phyloP scores from a whole-genome alignment of 1,139 yeast genomes.

The Suzukiozyma palmioleophila region DNA sequence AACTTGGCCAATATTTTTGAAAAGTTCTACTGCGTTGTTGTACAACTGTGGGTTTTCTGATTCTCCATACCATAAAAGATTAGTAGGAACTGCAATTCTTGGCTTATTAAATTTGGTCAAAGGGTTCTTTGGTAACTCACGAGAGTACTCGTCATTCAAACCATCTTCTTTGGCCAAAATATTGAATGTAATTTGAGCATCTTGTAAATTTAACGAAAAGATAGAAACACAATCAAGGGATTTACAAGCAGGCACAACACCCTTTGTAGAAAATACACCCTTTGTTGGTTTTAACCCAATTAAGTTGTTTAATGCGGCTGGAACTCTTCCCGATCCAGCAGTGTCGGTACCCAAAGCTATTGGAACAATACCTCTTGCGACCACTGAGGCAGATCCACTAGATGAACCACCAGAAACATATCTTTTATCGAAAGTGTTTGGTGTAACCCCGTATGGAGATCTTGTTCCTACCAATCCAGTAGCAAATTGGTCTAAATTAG shows the following conservation, averaged over 20 bases:
- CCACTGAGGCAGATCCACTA: conserved; percentile 92
- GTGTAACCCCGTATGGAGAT: conserved; percentile 88
- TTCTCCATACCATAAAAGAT: conserved; percentile 78
- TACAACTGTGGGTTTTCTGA: conserved; percentile 68
- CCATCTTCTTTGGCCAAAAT: conserved; percentile 69
- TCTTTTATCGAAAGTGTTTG: conserved; percentile 66
- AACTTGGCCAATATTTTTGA: conserved; percentile 51
- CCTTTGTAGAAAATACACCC: conserved; percentile 78
- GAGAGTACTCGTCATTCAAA: conserved; percentile 75
- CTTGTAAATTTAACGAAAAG: conserved; percentile 70
- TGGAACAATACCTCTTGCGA: conserved; percentile 85
- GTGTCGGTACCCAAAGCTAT: conserved; percentile 92
- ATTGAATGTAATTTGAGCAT: conserved; percentile 74
- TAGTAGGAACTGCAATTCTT: conserved; percentile 68
- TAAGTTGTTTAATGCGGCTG: conserved; percentile 91
- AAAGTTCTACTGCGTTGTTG: conserved; percentile 53
- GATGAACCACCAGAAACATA: conserved; percentile 94
- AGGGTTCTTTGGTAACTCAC: conserved; percentile 68
- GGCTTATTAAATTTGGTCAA: conserved; percentile 55
- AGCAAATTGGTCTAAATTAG: conserved; percentile 93
- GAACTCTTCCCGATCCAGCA: conserved; percentile 98
- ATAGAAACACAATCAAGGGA: conserved; percentile 90
- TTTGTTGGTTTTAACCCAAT: conserved; percentile 90
- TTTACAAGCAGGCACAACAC: conserved; percentile 97
- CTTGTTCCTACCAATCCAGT: conserved; percentile 95